Evolutionary conservation across 257 asterid species (phyloP), one percentile per base, ranked within the genome.

Genomic region (Solanum peruvianum): DNA sequence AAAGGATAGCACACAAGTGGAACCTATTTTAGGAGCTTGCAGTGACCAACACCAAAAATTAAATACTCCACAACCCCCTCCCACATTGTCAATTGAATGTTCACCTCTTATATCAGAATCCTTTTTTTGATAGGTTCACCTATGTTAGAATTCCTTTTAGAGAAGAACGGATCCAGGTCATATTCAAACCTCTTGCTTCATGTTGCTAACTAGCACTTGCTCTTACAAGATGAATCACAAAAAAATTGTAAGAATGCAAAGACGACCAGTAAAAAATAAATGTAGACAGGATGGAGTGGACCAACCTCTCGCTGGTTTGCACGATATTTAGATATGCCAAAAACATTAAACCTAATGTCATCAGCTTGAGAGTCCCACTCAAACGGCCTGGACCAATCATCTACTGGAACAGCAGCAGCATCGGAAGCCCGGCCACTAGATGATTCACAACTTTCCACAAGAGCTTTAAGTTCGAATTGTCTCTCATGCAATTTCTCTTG

Each of bases 291-390:
- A 86, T 31, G 70, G 60, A 49, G 23, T 49, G 60, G 58, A 70
- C 92, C 78, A 81, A 97, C 98, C 98, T 97, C 99, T 41, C 92
- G 93, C 91, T 97, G 99, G 91, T 97, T 97, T 82, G 98, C 94
- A 73, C 99, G 98, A 89, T 95, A 97, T 9, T 93, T 70, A 15
- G 98, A 90, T 88, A 97, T 95, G 47, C 98, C 98, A 72, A 97
- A 97, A 85, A 97, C 89, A 88, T 97, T 97, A 86, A 97, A 93
- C 93, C 98, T 92, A 86, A 93, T 87, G 88, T 97, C 98, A 87
- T 95, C 96, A 90, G 96, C 99, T 89, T 81, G 88, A 21, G 94
- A 82, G 86, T 95, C 98, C 99, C 99, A 97, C 86, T 91, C 94
- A 88, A 97, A 97, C 31, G 88, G 56, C 70, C 94, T 94, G 42